These are phyloP conservation scores for Fimicolochytrium jonesii DNA, from an alignment of 192 early-diverging fungal genomes.

Conservation along the genomic window DNA sequence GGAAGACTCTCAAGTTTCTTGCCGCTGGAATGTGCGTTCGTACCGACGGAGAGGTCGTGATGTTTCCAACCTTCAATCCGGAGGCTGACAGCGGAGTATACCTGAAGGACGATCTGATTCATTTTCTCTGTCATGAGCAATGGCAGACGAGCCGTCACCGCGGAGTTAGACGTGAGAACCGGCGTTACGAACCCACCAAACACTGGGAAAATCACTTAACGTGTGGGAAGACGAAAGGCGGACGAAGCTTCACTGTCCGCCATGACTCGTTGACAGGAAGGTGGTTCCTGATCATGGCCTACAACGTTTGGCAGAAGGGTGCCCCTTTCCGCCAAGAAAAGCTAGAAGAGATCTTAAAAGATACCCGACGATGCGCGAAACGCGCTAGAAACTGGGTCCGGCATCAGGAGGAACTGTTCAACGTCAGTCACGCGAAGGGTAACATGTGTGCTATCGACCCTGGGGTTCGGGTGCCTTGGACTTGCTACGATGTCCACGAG, in stretches of 20 bases:
- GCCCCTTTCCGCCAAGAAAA: background rate
- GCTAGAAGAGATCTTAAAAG: background rate
- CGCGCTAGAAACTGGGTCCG: conserved; percentile 1
- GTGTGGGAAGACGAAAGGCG: background rate
- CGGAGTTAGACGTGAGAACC: background rate
- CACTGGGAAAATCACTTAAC: background rate
- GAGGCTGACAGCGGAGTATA: background rate
- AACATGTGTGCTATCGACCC: conserved; percentile 16
- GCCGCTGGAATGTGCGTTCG: conserved; percentile 3
- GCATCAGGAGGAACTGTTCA: background rate
- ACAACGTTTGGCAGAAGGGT: conserved; percentile 1
- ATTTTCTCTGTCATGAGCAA: background rate
- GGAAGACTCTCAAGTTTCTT: conserved; percentile 12
- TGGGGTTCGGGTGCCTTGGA: background rate
- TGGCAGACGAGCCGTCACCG: background rate
- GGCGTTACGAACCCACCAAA: background rate
- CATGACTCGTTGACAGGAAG: background rate
- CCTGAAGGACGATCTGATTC: conserved; percentile 3
- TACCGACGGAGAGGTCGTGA: conserved; percentile 3
- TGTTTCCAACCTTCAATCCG: background rate
- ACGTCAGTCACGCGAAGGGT: background rate
- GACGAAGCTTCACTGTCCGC: conserved; percentile 1
- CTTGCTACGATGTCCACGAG: conserved; percentile 3
- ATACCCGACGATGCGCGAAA: background rate
- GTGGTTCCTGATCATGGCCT: conserved; percentile 11